These are phyloP conservation scores for Suillus clintonianus DNA, from an alignment of 768 basidiomycete genomes.

Conservation along the genomic window DNA sequence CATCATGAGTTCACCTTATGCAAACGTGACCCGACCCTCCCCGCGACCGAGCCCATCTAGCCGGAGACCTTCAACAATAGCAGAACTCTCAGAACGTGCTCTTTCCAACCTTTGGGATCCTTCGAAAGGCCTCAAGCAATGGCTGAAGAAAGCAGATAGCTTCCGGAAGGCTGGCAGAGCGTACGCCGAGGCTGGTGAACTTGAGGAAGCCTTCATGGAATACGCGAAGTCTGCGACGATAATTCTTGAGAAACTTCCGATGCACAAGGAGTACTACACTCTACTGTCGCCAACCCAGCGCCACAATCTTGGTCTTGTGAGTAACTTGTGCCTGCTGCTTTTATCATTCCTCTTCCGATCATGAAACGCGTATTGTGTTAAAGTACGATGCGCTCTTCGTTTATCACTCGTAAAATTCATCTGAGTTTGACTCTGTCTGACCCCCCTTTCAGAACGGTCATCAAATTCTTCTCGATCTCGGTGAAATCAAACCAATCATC, in stretches of 20 bases:
- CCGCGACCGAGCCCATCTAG: constrained; percentile 9
- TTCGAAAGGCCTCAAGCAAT: constrained; percentile 60
- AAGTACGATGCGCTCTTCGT: background rate
- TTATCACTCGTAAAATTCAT: background rate
- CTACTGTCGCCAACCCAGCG: constrained; percentile 60
- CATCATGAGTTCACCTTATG: constrained; percentile 14
- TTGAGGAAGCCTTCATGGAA: constrained; percentile 72
- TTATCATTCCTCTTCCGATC: constrained; percentile 7
- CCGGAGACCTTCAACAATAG: constrained; percentile 58
- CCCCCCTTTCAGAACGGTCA: constrained; percentile 62
- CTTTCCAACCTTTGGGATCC: constrained; percentile 59
- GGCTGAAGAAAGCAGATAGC: constrained; percentile 64
- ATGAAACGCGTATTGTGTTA: background rate
- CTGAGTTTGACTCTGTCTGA: constrained; percentile 12
- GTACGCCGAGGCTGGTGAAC: constrained; percentile 50
- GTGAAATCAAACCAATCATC: constrained; percentile 63
- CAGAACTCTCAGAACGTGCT: constrained; percentile 65
- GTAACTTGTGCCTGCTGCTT: constrained; percentile 30
- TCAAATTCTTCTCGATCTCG: constrained; percentile 67
- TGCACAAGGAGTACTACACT: constrained; percentile 63
- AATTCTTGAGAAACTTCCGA: constrained; percentile 77
- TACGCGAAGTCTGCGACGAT: constrained; percentile 75
- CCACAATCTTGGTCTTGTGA: constrained; percentile 67
- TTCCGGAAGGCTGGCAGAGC: constrained; percentile 57
- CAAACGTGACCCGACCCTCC: constrained; percentile 3